These are phyloP conservation scores for Phytophthora aleatoria DNA, from an alignment of 352 stramenopile species.

Conservation along the genomic window DNA sequence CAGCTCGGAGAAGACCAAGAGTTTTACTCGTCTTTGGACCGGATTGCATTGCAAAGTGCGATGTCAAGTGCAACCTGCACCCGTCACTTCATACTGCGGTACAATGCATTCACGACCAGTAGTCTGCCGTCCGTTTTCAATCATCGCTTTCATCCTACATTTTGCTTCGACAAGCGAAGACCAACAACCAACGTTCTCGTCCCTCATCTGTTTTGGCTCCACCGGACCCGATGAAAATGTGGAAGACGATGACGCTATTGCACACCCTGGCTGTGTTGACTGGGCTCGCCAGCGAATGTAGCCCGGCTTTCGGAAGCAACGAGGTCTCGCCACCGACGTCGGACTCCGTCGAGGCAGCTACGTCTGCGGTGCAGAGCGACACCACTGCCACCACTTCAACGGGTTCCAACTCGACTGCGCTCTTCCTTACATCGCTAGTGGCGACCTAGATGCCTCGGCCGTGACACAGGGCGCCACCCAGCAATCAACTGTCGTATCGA, in stretches of 20 bases:
- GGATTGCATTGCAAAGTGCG: slow-evolving; percentile 9
- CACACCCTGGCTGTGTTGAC: slow-evolving; percentile 1
- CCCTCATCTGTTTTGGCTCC: background rate
- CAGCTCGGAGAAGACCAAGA: slow-evolving; percentile 2
- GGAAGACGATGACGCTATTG: slow-evolving; percentile 15
- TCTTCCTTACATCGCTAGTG: slow-evolving; percentile 5
- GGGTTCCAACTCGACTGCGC: slow-evolving; percentile 14
- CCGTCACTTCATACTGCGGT: slow-evolving; percentile 6
- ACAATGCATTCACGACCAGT: slow-evolving; percentile 3
- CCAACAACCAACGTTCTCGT: background rate
- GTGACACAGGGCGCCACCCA: background rate
- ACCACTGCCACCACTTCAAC: background rate
- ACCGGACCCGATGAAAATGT: slow-evolving; percentile 13
- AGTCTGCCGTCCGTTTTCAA: background rate
- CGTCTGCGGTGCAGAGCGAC: background rate
- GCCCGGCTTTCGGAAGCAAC: slow-evolving; percentile 16
- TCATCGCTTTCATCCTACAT: slow-evolving; percentile 22
- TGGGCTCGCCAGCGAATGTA: slow-evolving; percentile 17
- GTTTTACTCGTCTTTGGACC: slow-evolving; percentile 10
- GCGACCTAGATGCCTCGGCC: background rate
- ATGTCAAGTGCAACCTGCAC: slow-evolving; percentile 14
- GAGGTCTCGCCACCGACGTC: slow-evolving; percentile 6
- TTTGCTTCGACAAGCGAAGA: slow-evolving; percentile 29
- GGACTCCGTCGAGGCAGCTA: slow-evolving; percentile 5
- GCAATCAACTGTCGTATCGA: background rate